Evolutionary conservation across 1,284 basidiomycete species (phyloP).

Genomic region (Butyriboletus appendiculatus): DNA sequence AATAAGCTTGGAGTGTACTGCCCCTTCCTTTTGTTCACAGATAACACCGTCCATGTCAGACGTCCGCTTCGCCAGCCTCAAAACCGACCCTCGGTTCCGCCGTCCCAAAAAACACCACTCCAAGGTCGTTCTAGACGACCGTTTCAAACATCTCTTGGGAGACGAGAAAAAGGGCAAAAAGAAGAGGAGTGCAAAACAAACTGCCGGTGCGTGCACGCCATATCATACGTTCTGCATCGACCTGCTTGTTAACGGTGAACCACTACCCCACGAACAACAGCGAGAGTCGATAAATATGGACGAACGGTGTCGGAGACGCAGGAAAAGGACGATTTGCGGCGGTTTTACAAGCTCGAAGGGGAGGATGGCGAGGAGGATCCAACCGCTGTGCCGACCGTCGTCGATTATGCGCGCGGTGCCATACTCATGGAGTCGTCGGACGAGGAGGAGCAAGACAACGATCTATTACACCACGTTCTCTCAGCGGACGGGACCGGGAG

Average conservation of each 20-base stretch:
- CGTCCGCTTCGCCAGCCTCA: constrained; percentile 83
- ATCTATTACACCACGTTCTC: constrained; percentile 30
- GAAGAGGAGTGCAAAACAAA: constrained; percentile 40
- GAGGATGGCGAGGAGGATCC: constrained; percentile 40
- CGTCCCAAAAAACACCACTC: constrained; percentile 76
- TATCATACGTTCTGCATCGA: background rate
- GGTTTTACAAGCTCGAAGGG: constrained; percentile 80
- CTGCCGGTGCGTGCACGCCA: constrained; percentile 38
- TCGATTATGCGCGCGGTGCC: constrained; percentile 92
- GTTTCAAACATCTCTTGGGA: constrained; percentile 86
- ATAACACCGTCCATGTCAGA: constrained; percentile 55
- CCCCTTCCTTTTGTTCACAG: background rate
- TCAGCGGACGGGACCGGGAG: constrained; percentile 39
- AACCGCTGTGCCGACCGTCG: constrained; percentile 38
- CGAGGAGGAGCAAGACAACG: constrained; percentile 57
- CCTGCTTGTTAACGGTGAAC: background rate
- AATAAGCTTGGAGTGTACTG: background rate
- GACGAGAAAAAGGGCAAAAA: constrained; percentile 42
- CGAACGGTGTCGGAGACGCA: constrained; percentile 69
- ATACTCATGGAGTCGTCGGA: constrained; percentile 88
- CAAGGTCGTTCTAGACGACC: constrained; percentile 90
- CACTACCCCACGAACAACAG: constrained; percentile 32
- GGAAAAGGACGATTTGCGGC: constrained; percentile 74
- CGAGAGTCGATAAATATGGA: constrained; percentile 91
- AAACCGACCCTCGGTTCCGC: constrained; percentile 93